Evolutionary conservation across 306 rosid species (phyloP), one percentile per base, ranked within the genome.

Genomic region (Sesbania bispinosa): DNA sequence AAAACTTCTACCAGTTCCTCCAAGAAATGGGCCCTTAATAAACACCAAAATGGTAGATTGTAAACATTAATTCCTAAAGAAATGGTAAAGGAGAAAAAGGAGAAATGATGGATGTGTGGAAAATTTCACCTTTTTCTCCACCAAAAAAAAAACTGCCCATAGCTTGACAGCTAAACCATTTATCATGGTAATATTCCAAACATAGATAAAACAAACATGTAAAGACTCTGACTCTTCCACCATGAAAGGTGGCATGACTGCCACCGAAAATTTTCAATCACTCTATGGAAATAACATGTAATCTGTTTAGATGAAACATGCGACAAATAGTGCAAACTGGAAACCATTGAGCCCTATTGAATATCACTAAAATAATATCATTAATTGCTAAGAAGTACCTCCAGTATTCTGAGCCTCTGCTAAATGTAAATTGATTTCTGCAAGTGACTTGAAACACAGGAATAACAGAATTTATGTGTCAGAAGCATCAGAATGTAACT

Each of bases 351-450:
- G 52, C 70, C 41, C 18, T 47, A 62, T n/a, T 36, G 69, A 52
- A 36, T 39, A 77, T 42, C 55, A 73, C 42, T 30, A 15, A 52
- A 45, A 38, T 41, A 59, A 81, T 66, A 71, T 60, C 32, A 48
- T 14, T 36, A 19, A 29, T 43, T 63, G 74, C 62, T 73, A 59
- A 64, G 62, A 79, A 71, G 66, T 87, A 93, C 97, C 98, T 93
- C 98, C 96, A 67, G 75, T 76, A 76, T 71, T 82, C 59, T 88
- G 91, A 60, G 93, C 84, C 79, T 88, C 90, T 18, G 79, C 72
- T 52, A 93, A 68, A 82, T 81, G 91, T 75, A 77, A 78, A 83
- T 93, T 93, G 84, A 87, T 87, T 74, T 87, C 97, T 18, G 85
- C 84, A 62, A 90, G 98, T 5, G 98, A 88, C 98, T 90, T 67